Evolutionary conservation across 768 basidiomycete species (phyloP), one percentile per base, ranked within the genome.

Genomic region (Lanmaoa pseudosensibilis): DNA sequence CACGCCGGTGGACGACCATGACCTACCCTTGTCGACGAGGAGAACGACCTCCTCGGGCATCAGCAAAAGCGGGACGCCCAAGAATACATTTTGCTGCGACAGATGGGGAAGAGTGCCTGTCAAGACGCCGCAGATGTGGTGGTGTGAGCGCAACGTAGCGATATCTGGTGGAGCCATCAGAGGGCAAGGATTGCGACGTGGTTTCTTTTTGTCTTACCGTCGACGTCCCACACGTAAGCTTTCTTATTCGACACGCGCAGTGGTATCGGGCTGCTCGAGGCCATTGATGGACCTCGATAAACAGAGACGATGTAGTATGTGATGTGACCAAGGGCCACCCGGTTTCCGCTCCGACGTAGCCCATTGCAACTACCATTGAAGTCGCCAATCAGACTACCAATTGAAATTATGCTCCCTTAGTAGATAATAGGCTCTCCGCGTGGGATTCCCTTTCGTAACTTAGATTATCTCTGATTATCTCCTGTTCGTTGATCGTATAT

Each of bases 21-120:
- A 23, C 36, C 18, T 56, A 93, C 97, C 84, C 58, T 90, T 89
- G 61, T 88, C 81, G 15, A 98, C 83, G 7, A 98, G 84, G 33
- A 95, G 78, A 12, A 91, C 92, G 10, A 87, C 92, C 69, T 98
- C 97, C 72, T 99, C 97, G 0, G 93, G 92, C 73, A 92, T 83
- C 2, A 98, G 77, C 9, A 91, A 76, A 7, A 97, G 77, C 1
- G 97, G 97, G n/a, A 94, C 75, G 8, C 97, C 97, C 34, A 99
- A 78, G 69, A 99, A 99, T 3, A 90, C 84, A 76, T 99, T 99
- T 73, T 99, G 97, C 65, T 98, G 95, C 2, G 94, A 87, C 1
- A 98, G 80, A 68, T 94, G 93, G 2, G 97, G 95, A 15, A 99
- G 83, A 1, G 97, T 98, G 0, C 97, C 97, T 1, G 85, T 81